Evolutionary conservation across 2,329 filamentous ascomycete species (phyloP), one percentile per base, ranked within the genome.

Genomic region (Ambrosiella cleistominuta): DNA sequence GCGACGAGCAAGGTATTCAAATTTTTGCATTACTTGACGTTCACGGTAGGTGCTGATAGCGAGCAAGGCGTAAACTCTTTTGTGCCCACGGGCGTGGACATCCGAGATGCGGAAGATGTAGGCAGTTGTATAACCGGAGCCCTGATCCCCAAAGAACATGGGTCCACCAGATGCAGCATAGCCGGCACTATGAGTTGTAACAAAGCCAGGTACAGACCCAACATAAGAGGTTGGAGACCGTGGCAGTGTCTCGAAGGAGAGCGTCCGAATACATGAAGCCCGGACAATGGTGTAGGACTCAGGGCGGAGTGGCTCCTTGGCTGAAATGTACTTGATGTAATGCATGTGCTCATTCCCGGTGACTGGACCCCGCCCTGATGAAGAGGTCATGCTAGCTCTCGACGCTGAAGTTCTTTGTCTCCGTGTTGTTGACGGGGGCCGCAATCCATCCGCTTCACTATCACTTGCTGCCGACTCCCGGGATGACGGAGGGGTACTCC

Each of bases 21-120:
- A 85, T 0, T 79, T 75, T 66, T 82, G 81, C 77, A 85, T 82
- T 50, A 80, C 80, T 12, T 80, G 69, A 12, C 79, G 75, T 67
- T 85, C 81, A 56, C 78, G 78, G 67, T 84, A 79, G 9, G 80
- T 83, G 66, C 76, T 82, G 52, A 85, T 74, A 1, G 81, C 80
- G 60, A 85, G 68, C 61, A 85, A 80, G 9, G 82, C 82, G 64
- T 85, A 85, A 11, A 84, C 78, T n/a, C 82, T 76, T 67, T 82
- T 81, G 63, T 83, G 79, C 3, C 82, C 82, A 11, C 82, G 78
- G 12, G 82, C 82, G 62, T 83, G 81, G 40, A 83, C 72, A 65
- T 85, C 82, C 6, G 81, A 78, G 47, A 85, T 82, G 35, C 82
- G 81, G 65, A 85, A 85, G 62, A 85, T 82, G 67, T 83, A 85